These are phyloP conservation scores for Talaromyces sp. DNA, from an alignment of 2,329 filamentous ascomycete species.

Conservation along the genomic window DNA sequence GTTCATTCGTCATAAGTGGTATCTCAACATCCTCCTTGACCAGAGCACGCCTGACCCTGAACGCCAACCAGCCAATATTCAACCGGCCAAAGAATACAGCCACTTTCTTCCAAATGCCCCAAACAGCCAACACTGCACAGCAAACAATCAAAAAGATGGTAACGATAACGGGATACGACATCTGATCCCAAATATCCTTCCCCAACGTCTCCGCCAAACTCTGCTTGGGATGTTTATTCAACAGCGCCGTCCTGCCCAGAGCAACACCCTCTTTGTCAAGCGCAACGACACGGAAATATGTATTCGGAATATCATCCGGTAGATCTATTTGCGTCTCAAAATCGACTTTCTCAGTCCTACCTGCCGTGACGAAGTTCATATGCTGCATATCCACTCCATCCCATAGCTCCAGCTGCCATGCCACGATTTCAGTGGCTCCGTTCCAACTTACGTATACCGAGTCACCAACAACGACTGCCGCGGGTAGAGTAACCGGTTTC, in stretches of 20 bases:
- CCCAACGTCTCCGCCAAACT: slow-evolving; percentile 20
- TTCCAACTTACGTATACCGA: not conserved
- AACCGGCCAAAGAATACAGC: not conserved
- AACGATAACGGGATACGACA: not conserved
- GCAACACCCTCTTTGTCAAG: not conserved
- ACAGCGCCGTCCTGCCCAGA: not conserved
- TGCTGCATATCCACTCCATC: not conserved
- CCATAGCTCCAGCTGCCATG: slow-evolving; percentile 21
- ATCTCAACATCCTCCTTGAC: not conserved
- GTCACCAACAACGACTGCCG: not conserved
- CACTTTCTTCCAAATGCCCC: not conserved
- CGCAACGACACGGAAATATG: not conserved
- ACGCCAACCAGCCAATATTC: not conserved
- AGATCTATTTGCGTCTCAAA: not conserved
- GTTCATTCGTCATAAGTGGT: slow-evolving; percentile 4
- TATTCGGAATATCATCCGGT: not conserved
- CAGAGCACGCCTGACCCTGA: not conserved
- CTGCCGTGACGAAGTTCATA: not conserved
- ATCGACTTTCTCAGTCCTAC: not conserved
- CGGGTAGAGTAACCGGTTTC: not conserved
- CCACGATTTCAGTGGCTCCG: slow-evolving; percentile 43
- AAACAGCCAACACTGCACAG: not conserved
- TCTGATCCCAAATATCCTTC: not conserved
- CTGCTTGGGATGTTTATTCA: not conserved
- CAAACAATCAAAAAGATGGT: slow-evolving; percentile 1